Percentiles rank a stretch among this genome's conserved stretches.
Conservation (phyloP, 352 stramenopile species). For the Aphanomyces invadans region DNA sequence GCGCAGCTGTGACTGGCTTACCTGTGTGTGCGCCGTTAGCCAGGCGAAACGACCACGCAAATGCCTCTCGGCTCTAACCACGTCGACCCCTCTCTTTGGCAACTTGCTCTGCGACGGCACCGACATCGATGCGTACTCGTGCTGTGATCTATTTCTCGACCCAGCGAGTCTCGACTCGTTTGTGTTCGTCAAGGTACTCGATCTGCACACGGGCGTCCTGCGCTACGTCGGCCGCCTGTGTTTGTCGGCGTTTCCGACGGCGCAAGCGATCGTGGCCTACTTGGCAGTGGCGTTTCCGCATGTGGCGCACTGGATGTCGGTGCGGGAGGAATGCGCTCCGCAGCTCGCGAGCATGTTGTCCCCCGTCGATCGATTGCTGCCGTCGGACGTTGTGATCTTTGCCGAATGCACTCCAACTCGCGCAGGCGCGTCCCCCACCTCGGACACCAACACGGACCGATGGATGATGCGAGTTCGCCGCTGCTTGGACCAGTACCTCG, state of each 20-base stretch:
- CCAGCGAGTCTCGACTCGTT: slow-evolving; percentile 37
- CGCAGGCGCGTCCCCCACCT: slow-evolving; percentile 29
- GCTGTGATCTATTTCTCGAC: slow-evolving; percentile 70
- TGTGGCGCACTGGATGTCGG: slow-evolving; percentile 16
- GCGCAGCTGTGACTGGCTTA: not conserved
- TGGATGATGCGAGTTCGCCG: slow-evolving; percentile 28
- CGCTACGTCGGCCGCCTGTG: slow-evolving; percentile 40
- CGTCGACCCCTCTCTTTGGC: slow-evolving; percentile 53
- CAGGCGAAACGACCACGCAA: slow-evolving; percentile 65
- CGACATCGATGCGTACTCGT: slow-evolving; percentile 79
- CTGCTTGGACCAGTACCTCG: slow-evolving; percentile 32
- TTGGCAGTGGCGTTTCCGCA: slow-evolving; percentile 28
- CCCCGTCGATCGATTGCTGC: slow-evolving; percentile 31
- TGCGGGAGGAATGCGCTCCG: slow-evolving; percentile 69
- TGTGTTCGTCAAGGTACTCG: slow-evolving; percentile 61
- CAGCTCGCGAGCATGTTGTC: slow-evolving; percentile 42
- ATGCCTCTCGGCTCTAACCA: slow-evolving; percentile 39
- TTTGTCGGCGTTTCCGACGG: slow-evolving; percentile 31
- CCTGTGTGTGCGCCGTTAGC: not conserved
- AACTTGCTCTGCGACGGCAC: slow-evolving; percentile 62
- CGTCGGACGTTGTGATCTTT: slow-evolving; percentile 64
- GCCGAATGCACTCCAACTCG: slow-evolving; percentile 17
- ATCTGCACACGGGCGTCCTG: slow-evolving; percentile 34
- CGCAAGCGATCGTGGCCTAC: slow-evolving; percentile 39
- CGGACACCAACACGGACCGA: not conserved